Evolutionary conservation across 148 eudicot species (phyloP), one percentile per base, ranked within the genome.

Genomic region (Polygonum aviculare): DNA sequence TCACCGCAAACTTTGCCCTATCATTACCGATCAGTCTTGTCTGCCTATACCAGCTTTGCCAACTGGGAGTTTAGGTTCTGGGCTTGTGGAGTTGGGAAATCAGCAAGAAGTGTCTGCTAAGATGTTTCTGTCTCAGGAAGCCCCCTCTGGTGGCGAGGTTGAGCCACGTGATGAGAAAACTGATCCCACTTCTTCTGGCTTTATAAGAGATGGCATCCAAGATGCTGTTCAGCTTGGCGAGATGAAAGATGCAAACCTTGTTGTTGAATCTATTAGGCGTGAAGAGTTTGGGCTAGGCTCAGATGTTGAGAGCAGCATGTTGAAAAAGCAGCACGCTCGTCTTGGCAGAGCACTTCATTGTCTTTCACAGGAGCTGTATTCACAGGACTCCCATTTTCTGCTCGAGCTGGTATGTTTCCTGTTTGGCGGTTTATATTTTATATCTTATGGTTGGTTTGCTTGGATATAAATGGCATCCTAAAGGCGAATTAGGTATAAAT

Each of bases 321-420:
- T 93, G 84, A 86, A 87, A 82, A 95, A 89, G 86, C 97, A 90
- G 77, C 94, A 95, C 86, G 96, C 97, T 82, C 94, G 97, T 76
- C 80, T 95, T 74, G 99, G 99, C 72, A 87, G 99, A 81, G 99
- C 99, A 51, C 96, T 95, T 71, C 93, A 88, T 85, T 91, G 97
- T 83, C 99, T 95, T 75, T 93, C 99, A 16, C 89, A 93, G 78
- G 99, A 95, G 82, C 80, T 95, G 81, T 95, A 95, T 80, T 95
- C 97, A 8, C 91, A 93, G 81, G 97, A 95, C 83, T 95, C 99
- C 51, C 99, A 95, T 82, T 95, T 95, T 80, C 88, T 95, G 78
- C 87, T 95, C 69, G 99, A 95, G 80, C 87, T 95, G 90, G 97
- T 93, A 90, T 35, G 72, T 15, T 36, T 67, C 0, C 40, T 38